Evolutionary conservation across 2,329 filamentous ascomycete species (phyloP).

Genomic region (Epicoccum nigrum): DNA sequence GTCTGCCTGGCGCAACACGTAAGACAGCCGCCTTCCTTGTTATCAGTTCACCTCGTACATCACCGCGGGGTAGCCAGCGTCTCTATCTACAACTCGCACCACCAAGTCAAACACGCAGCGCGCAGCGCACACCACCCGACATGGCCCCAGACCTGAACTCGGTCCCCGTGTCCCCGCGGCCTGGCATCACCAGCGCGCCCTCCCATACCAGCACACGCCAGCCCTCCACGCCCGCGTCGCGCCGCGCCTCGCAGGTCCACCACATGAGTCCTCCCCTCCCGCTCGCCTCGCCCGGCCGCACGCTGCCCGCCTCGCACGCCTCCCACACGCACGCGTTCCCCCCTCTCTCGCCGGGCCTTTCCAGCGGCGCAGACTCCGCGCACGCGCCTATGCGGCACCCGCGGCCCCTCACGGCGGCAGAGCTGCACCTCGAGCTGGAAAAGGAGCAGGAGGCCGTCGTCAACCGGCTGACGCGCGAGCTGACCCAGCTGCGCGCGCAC

Average conservation of each 20-base stretch:
- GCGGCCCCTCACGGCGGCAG: slow-evolving; percentile 82
- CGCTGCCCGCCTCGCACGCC: slow-evolving; percentile 29
- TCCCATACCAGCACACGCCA: slow-evolving; percentile 28
- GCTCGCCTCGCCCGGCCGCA: slow-evolving; percentile 46
- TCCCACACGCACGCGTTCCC: slow-evolving; percentile 41
- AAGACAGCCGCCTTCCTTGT: slow-evolving; percentile 4
- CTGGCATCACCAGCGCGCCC: slow-evolving; percentile 25
- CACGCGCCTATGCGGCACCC: slow-evolving; percentile 81
- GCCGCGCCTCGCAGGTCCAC: slow-evolving; percentile 50
- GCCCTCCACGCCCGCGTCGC: slow-evolving; percentile 31
- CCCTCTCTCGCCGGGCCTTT: slow-evolving; percentile 43
- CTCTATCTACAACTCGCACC: neutral
- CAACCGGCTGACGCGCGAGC: slow-evolving; percentile 89
- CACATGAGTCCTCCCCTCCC: slow-evolving; percentile 56
- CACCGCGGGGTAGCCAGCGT: slow-evolving; percentile 15
- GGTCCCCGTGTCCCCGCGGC: slow-evolving; percentile 48
- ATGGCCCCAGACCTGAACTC: slow-evolving; percentile 60
- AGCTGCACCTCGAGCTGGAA: slow-evolving; percentile 87
- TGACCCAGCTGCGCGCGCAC: slow-evolving; percentile 78
- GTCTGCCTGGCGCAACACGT: slow-evolving; percentile 3
- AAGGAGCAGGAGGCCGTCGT: slow-evolving; percentile 96
- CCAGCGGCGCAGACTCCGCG: slow-evolving; percentile 46
- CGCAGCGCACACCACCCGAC: neutral
- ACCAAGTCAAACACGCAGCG: neutral
- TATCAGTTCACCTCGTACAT: slow-evolving; percentile 1